Base-by-base conservation (phyloP, 441 rosid genomes). In the Biscutella laevigata region DNA sequence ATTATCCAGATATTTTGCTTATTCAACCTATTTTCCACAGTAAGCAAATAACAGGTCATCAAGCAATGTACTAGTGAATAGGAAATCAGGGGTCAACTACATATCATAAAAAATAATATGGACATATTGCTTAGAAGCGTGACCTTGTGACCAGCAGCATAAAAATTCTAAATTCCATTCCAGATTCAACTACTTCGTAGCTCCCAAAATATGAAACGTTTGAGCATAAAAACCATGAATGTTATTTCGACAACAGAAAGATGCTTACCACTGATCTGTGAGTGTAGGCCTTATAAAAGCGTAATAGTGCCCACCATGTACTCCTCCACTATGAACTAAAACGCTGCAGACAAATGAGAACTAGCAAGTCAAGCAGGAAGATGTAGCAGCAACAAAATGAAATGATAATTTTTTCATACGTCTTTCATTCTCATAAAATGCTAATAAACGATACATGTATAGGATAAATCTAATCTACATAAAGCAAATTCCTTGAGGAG, bases 301-400 rank as follows among this genome's bases (percentile, higher is more conserved):
- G 57, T 82, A 82, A 69, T 82, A 82, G 67, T 82, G 88, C 37
- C 88, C 88, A 59, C 88, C 88, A 68, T 82, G 90, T 63, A 83
- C 81, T 53, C 90, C 90, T 32, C 90, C 90, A 59, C 90, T 80
- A 55, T 83, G 90, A 68, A 83, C 90, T 71, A 83, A 72, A 52
- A 83, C 84, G 73, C 90, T 83, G 83, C 71, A 73, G 56, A 72
- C 30, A 67, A 59, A 59, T 38, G 11, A 57, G 34, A 69, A 37
- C 19, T 29, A 55, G n/a, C 13, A 46, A 28, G 47, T 48, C 56
- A 66, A 38, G 36, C 36, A 27, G 36, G 59, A 21, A 65, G 10
- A 5, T 44, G 35, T 40, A 35, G 28, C 52, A 41, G 39, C 37
- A 49, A 41, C 32, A 14, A 66, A 35, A 59, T 38, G 14, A 29